Conservation (phyloP, 352 stramenopile species). For the Globisporangium paddicum region DNA sequence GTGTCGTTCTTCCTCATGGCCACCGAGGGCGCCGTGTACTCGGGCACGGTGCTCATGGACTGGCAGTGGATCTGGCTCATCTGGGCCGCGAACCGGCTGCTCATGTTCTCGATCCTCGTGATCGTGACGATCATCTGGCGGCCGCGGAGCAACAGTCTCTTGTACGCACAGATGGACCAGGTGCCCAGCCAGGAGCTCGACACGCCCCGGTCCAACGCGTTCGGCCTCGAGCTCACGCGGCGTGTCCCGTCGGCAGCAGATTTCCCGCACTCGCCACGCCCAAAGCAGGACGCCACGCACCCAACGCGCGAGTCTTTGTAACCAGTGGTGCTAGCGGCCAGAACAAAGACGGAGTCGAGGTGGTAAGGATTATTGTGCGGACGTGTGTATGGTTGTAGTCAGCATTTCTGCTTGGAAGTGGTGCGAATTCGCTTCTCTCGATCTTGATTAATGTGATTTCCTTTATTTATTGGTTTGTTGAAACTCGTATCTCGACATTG, state of each 20-base stretch:
- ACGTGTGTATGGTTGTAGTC: too few species aligned
- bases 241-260: constrained; percentile 52
- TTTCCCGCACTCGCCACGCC: constrained; percentile 18
- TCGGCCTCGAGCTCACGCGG: constrained; percentile 51
- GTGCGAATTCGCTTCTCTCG: too few species aligned
- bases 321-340: neutral
- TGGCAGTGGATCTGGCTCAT: constrained; percentile 79
- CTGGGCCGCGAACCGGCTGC: constrained; percentile 66
- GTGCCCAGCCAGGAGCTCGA: constrained; percentile 61
- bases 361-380: too few species aligned
- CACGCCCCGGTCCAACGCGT: constrained; percentile 37
- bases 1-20: constrained; percentile 74
- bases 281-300: neutral
- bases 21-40: constrained; percentile 77
- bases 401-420: too few species aligned
- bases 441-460: too few species aligned
- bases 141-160: constrained; percentile 49
- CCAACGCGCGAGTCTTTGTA: constrained; percentile 8
- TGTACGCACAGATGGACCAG: constrained; percentile 81
- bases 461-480: too few species aligned
- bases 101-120: constrained; percentile 65
- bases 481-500: too few species aligned
- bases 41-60: constrained; percentile 42
- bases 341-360: too few species aligned
- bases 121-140: constrained; percentile 75